These are phyloP conservation scores for Corymbia maculata DNA, from an alignment of 345 rosid species.

Conservation along the genomic window DNA sequence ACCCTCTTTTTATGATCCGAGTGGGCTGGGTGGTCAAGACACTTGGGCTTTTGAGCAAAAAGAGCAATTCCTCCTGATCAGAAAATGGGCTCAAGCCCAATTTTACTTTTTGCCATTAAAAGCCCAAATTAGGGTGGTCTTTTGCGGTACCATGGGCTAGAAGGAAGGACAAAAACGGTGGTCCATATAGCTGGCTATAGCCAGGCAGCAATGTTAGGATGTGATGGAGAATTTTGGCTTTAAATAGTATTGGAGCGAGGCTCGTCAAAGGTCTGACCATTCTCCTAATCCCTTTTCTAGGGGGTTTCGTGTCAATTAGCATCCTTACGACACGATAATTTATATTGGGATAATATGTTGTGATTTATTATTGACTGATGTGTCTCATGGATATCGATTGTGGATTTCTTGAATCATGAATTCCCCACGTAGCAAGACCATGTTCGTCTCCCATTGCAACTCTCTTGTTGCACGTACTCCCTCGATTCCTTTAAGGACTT, in stretches of 20 bases:
- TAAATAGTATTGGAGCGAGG: neutral
- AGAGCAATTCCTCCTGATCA: too few relatives aligned
- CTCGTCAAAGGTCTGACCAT: neutral
- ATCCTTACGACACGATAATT: neutral
- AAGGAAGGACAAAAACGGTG: neutral
- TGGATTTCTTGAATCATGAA: neutral
- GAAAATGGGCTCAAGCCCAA: neutral
- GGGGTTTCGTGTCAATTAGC: neutral
- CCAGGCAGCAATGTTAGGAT: neutral
- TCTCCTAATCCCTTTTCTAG: neutral
- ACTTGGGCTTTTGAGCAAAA: too few relatives aligned
- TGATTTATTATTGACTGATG: neutral
- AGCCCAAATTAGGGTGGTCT: neutral
- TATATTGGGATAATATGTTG: neutral
- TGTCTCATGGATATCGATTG: fast-evolving
- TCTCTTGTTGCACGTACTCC: neutral
- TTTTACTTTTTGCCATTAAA: fast-evolving
- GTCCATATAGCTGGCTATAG: neutral
- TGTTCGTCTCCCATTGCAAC: fast-evolving
- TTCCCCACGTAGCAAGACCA: neutral
- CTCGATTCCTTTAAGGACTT: neutral
- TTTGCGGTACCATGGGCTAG: neutral
- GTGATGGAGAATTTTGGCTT: neutral
- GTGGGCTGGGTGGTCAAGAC: too few relatives aligned
- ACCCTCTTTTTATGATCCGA: too few relatives aligned